Conservation (phyloP, 352 stramenopile genomes). For the Achlya hypogyna region DNA sequence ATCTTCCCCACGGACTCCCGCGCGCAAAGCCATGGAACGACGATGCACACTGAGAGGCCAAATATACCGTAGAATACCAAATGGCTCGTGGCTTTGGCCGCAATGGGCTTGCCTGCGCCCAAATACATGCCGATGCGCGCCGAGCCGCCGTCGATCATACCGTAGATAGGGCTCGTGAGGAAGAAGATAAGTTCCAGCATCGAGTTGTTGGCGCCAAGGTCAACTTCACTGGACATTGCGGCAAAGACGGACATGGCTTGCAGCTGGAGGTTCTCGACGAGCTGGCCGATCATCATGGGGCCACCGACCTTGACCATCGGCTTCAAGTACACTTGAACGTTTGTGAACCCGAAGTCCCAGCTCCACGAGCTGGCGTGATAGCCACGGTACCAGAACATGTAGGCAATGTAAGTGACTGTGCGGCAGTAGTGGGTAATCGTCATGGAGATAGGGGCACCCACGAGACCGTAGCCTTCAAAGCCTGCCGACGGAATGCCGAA, state of each 20-base stretch:
- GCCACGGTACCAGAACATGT: slow-evolving; percentile 56
- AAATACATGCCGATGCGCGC: slow-evolving; percentile 57
- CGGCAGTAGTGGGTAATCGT: slow-evolving; percentile 42
- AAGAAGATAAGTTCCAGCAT: slow-evolving; percentile 86
- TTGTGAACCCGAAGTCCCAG: slow-evolving; percentile 44
- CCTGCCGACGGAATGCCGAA: slow-evolving; percentile 25
- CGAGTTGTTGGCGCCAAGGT: slow-evolving; percentile 66
- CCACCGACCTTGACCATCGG: slow-evolving; percentile 45
- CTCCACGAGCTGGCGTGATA: slow-evolving; percentile 39
- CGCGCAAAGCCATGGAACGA: slow-evolving; percentile 29
- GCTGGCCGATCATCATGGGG: slow-evolving; percentile 40
- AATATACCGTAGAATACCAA: slow-evolving; percentile 42
- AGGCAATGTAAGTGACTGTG: slow-evolving; percentile 44
- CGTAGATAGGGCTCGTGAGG: slow-evolving; percentile 62
- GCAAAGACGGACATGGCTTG: slow-evolving; percentile 70
- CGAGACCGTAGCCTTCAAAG: slow-evolving; percentile 50
- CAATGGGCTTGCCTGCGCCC: slow-evolving; percentile 36
- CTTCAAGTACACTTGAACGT: slow-evolving; percentile 29
- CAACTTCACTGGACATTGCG: slow-evolving; percentile 45
- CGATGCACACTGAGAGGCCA: slow-evolving; percentile 37
- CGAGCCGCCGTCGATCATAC: slow-evolving; percentile 49
- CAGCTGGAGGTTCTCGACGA: slow-evolving; percentile 78
- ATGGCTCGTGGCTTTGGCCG: slow-evolving; percentile 45
- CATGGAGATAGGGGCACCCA: slow-evolving; percentile 66
- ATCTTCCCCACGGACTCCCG: slow-evolving; percentile 42